Base-by-base conservation (phyloP, 371 early-diverging fungal species). In the Rhizopus arrhizus region DNA sequence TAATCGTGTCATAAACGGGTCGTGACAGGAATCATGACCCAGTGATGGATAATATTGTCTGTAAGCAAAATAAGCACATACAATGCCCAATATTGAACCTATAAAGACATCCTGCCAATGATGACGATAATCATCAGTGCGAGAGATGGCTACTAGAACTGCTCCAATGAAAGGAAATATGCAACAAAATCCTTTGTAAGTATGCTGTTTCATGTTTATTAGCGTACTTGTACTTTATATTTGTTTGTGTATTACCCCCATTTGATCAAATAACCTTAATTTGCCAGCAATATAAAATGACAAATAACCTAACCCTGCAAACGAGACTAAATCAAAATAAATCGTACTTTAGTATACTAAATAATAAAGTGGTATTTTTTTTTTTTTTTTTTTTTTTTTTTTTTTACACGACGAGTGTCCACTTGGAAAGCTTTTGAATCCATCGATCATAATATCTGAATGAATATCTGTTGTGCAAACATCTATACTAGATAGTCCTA, bases 391-490 rank as follows among this genome's bases (percentile, higher is more conserved):
- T 41, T 22, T 16, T 31, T 16, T 48, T 15, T 65, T 22, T 54
- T 31, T 33, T 60, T 69, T 75, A 75, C 82, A 78, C 33, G 94
- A 92, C 8, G 96, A 77, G 73, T 98, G 98, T 4, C 98, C 99
- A 15, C 95, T 95, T 35, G 94, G 94, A 67, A 96, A 98, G 65
- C 91, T 89, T 74, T 90, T 91, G 73, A 93, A 87, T 7, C 95
- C 97, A 53, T 96, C 94, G 36, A 70, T 69, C 62, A 94, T 74
- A 0, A 85, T 59, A n/a, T 74, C 70, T 11, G 71, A 40, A 66
- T 82, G 70, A n/a, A 66, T 40, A 28, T 67, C 65, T 2, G 73
- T 61, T 12, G 75, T 69, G 38, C 80, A 80, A 45, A 80, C 80
- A 11, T 72, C 64, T 1, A 79, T 68, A 42, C 77, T 83, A 50